Evolutionary conservation across 805 yeast genomes (phyloP).

Genomic region (Candida easanensis): DNA sequence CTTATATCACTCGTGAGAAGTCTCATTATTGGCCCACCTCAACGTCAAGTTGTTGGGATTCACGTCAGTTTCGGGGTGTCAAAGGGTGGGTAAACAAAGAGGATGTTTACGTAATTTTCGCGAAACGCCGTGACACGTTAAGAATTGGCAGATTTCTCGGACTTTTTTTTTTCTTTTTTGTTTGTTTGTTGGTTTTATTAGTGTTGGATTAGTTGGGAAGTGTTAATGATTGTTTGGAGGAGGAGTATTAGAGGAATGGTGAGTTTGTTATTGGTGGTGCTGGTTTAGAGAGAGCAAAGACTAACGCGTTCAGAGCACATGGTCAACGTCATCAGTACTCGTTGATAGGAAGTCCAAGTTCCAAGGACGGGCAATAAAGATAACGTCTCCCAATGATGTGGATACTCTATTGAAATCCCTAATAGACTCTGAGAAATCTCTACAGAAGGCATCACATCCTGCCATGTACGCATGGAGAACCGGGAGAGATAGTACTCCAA

Average conservation of each 20-base stretch:
- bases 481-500: constrained; percentile 8
- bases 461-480: constrained; percentile 71
- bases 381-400: constrained; percentile 42
- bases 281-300: not conserved
- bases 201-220: not conserved
- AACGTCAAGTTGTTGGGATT: not conserved
- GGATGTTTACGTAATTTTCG: not conserved
- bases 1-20: constrained; percentile 9
- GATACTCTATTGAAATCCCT: constrained; percentile 41
- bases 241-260: constrained; percentile 1
- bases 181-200: not conserved
- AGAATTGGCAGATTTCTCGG: constrained; percentile 1
- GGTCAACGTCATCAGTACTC: constrained; percentile 41
- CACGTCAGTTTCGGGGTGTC: constrained; percentile 3
- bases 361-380: constrained; percentile 54
- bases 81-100: constrained; percentile 2
- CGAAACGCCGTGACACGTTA: not conserved
- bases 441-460: constrained; percentile 65
- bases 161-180: not conserved
- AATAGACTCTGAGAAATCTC: constrained; percentile 40
- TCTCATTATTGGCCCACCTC: not conserved
- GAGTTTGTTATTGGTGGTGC: not conserved
- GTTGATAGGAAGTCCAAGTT: constrained; percentile 61
- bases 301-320: constrained; percentile 17
- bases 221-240: not conserved